phyloP scores from a whole-genome alignment of 441 rosid genomes.

The Croton laevigatus region DNA sequence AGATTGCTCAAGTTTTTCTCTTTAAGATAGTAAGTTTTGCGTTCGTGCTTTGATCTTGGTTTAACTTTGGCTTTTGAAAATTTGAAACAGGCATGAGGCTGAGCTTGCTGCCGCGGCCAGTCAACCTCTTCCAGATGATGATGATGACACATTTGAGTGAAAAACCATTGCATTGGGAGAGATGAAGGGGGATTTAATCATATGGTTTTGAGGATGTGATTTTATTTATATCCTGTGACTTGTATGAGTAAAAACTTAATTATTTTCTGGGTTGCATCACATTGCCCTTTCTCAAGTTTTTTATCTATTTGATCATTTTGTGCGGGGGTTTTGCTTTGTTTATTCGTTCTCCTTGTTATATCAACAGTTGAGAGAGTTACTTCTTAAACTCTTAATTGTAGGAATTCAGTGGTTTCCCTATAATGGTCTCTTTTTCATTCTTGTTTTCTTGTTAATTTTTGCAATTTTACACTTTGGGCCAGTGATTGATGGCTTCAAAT shows the following conservation, averaged over 20 bases:
- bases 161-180: neutral
- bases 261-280: constrained; percentile 16
- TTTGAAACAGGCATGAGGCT: constrained; percentile 53
- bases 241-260: constrained; percentile 20
- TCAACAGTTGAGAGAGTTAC: constrained; percentile 5
- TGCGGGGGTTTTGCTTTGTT: constrained; percentile 13
- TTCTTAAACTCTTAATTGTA: neutral
- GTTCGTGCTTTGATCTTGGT: neutral
- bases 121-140: constrained; percentile 71
- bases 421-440: neutral
- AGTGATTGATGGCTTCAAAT: too few species aligned
- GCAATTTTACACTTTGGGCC: too few species aligned
- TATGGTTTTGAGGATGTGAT: constrained; percentile 29
- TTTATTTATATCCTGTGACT: constrained; percentile 15
- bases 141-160: constrained; percentile 68
- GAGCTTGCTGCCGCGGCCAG: constrained; percentile 65
- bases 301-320: constrained; percentile 13
- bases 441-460: too few species aligned
- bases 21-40: neutral
- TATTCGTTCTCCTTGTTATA: constrained; percentile 1
- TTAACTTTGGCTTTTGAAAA: neutral
- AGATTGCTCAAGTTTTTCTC: neutral
- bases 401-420: constrained; percentile 1
- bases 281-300: constrained; percentile 11
- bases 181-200: constrained; percentile 9